Evolutionary conservation across 192 early-diverging fungal species (phyloP).

Genomic region (Umbelopsis sp.): DNA sequence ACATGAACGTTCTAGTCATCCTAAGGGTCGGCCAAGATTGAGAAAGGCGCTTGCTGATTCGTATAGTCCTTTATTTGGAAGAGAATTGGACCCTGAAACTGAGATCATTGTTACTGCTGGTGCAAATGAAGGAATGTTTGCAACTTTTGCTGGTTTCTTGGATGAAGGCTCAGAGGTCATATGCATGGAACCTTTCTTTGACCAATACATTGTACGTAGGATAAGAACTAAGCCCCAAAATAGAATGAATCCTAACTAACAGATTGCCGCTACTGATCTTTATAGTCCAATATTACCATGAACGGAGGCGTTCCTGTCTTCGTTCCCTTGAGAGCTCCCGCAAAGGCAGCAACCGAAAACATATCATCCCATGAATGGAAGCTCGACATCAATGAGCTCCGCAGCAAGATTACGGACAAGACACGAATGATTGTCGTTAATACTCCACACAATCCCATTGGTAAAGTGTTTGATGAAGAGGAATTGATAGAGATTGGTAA

Average conservation of each 20-base stretch:
- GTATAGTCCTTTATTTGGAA: slow-evolving; percentile 71
- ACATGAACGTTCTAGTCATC: slow-evolving; percentile 44
- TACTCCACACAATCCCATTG: slow-evolving; percentile 95
- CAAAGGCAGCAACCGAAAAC: slow-evolving; percentile 44
- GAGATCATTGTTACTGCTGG: slow-evolving; percentile 92
- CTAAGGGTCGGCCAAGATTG: slow-evolving; percentile 64
- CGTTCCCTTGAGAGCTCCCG: slow-evolving; percentile 73
- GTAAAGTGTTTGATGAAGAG: slow-evolving; percentile 78
- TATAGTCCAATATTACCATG: slow-evolving; percentile 76
- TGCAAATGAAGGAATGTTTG: slow-evolving; percentile 82
- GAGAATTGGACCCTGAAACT: slow-evolving; percentile 69
- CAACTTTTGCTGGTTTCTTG: slow-evolving; percentile 82
- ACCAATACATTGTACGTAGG: slow-evolving; percentile 81
- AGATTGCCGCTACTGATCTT: not conserved
- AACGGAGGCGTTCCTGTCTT: slow-evolving; percentile 87
- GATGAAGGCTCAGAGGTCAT: slow-evolving; percentile 87
- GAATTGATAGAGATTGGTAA: slow-evolving; percentile 77
- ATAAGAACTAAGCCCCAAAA: not conserved
- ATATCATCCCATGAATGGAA: slow-evolving; percentile 85
- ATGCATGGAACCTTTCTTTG: slow-evolving; percentile 95
- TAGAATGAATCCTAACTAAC: not conserved
- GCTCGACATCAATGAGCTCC: slow-evolving; percentile 81
- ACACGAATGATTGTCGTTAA: slow-evolving; percentile 93
- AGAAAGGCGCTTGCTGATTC: slow-evolving; percentile 76
- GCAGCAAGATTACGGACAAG: slow-evolving; percentile 69